Evolutionary conservation across 31 red algal species (phyloP).

Genomic region (Asparagopsis taxiformis): DNA sequence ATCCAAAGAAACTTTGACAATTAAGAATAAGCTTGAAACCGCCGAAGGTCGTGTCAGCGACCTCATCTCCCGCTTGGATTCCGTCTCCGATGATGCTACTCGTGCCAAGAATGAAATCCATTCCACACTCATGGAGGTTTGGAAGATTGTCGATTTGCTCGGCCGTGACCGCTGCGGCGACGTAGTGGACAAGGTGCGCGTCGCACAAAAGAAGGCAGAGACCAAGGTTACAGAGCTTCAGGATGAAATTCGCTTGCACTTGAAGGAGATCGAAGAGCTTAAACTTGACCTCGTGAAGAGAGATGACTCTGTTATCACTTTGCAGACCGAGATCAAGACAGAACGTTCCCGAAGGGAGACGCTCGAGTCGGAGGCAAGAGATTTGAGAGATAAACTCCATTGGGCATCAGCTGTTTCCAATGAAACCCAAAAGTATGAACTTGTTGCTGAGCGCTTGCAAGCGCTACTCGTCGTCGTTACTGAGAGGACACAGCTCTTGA

Average conservation of each 20-base stretch:
- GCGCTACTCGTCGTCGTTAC: conserved; percentile 55
- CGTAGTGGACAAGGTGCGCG: conserved; percentile 55
- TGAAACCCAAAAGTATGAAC: conserved; percentile 71
- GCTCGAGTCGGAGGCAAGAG: conserved; percentile 46
- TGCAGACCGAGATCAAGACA: conserved; percentile 56
- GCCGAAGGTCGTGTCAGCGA: conserved; percentile 74
- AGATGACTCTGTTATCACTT: conserved; percentile 8
- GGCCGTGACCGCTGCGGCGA: conserved; percentile 79
- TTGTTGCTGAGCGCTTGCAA: conserved; percentile 57
- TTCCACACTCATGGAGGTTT: conserved; percentile 76
- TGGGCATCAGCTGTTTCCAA: conserved; percentile 76
- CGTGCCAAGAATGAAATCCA: conserved; percentile 85
- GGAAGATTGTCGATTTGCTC: conserved; percentile 79
- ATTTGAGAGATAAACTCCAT: conserved; percentile 69
- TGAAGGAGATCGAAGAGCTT: conserved; percentile 41
- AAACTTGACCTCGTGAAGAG: conserved; percentile 23
- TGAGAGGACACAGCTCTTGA: conserved; percentile 57
- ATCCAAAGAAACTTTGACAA: conserved; percentile 65
- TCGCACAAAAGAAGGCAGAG: conserved; percentile 63
- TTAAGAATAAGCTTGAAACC: conserved; percentile 71
- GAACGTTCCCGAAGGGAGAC: conserved; percentile 43
- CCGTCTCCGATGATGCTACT: conserved; percentile 77
- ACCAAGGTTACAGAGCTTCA: conserved; percentile 21
- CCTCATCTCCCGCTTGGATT: conserved; percentile 72
- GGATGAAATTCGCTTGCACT: conserved; percentile 22